Base-by-base conservation (phyloP, 148 eudicot genomes). In the Silene conica region DNA sequence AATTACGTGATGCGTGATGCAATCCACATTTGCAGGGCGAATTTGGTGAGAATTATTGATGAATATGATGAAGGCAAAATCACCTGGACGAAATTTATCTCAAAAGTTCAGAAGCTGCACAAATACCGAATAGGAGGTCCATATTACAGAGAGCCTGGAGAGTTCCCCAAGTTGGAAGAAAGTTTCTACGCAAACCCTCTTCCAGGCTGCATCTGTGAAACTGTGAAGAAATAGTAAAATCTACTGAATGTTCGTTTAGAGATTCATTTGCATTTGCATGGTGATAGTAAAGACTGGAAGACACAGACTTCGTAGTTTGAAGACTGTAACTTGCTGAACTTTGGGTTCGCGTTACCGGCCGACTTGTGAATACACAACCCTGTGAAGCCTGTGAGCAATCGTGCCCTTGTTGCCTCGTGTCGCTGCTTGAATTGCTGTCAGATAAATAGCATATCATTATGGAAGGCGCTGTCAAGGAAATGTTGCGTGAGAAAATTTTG, bases 151-250 rank as follows among this genome's bases (percentile, higher is more conserved):
- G 93, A 95, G 74, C 71, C 85, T 4, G 92, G 97, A 6, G 97
- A 95, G 77, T 86, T 90, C 74, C 98, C 98, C 15, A 95, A 92
- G 82, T 80, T 92, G 71, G 98, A 95, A 82, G 98, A 95, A 82
- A 88, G 93, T 81, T 95, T 95, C 77, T 95, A 92, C 77, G 96
- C 98, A 48, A 95, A 95, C 82, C 96, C 98, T 1, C 86, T 90
- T 41, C 98, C 98, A 2, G 98, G 96, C 58, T 95, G 98, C 76
- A 85, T 95, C 18, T 95, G 97, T 78, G 93, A 91, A 75, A 64
- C 38, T 7, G 16, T 62, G 55, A 77, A 67, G 60, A 80, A 71
- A 52, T 74, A 80, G 73, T 60, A 1, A 25, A 41, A 28, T 26
- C 67, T 13, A 28, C 43, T 15, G 26, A 31, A 12, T 63, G 67